Conservation (phyloP, 2,329 filamentous ascomycete species). For the Diaporthe ilicicola region DNA sequence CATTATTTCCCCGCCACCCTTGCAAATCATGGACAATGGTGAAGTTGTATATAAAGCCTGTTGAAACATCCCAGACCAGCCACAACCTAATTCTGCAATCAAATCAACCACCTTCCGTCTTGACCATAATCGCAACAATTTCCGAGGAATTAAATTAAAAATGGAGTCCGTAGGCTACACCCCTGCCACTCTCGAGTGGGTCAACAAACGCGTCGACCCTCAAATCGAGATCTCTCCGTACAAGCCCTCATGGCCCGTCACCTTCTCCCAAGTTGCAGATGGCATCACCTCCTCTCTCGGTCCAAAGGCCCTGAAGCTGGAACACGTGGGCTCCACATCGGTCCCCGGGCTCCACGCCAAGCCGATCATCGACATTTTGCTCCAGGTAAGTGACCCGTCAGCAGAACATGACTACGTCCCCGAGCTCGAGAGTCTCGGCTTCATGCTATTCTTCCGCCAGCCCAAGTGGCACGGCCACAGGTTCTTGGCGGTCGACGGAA, state of each 20-base stretch:
- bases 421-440: background rate
- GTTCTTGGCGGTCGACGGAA: background rate
- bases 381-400: background rate
- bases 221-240: background rate
- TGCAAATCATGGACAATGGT: background rate
- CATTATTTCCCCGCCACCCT: background rate
- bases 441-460: background rate
- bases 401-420: background rate
- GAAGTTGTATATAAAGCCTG: background rate
- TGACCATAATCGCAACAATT: background rate
- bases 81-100: background rate
- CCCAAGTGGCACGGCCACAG: background rate
- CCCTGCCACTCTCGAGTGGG: background rate
- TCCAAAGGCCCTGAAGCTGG: background rate
- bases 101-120: background rate
- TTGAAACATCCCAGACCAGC: too few species aligned
- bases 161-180: background rate
- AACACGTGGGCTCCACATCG: background rate
- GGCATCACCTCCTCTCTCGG: background rate
- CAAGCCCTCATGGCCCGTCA: background rate
- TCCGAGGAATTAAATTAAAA: background rate
- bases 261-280: background rate
- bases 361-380: slow-evolving; percentile 1
- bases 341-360: background rate
- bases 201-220: background rate